Base-by-base conservation (phyloP, 257 asterid species). In the Solanum dulcamara region DNA sequence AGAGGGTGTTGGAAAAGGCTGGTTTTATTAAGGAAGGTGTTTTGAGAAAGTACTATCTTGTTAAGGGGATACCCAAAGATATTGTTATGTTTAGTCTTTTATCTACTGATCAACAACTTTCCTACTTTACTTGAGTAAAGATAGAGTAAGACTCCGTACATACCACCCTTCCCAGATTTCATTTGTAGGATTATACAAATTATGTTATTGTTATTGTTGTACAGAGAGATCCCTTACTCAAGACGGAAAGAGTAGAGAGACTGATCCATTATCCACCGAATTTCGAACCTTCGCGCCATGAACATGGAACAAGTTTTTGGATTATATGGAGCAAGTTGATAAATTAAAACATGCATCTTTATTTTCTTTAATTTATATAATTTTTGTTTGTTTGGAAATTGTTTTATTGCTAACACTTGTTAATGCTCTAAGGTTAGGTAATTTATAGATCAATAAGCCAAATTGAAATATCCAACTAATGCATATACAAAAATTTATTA, bases 1-100 rank as follows among this genome's bases (percentile, higher is more conserved):
- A 94, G 80, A 87, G 93, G 89, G 98, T 95, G 83, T 3, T 94
- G 93, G 94, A 92, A 86, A 95, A 94, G 91, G 97, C 90, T 7
- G 97, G 98, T 66, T 95, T 95, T 40, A 50, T 6, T 15, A 91
- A 87, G 55, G 97, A 94, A 86, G 98, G 98, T 68, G 86, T 95
- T 48, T 74, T 93, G 83, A 93, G 97, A 91, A 94, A 90, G 90
- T 94, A 92, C 84, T 92, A 87, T 44, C 85, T 91, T 84, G 55
- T 91, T 32, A 92, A 95, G 37, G 98, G 99, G n/a, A 89, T 55
- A 68, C 84, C 97, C 0, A 89, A 77, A 62, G 97, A 95, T 37
- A 86, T 88, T 26, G 82, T 94, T 57, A 90, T 93, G 81, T 95
- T 91, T 67, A 95, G 99, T 89, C 90, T 95, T 33, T 67, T 94